Evolutionary conservation across 2,329 filamentous ascomycete genomes (phyloP), one percentile per base, ranked within the genome.

Genomic region (Hypoxylon sp.): DNA sequence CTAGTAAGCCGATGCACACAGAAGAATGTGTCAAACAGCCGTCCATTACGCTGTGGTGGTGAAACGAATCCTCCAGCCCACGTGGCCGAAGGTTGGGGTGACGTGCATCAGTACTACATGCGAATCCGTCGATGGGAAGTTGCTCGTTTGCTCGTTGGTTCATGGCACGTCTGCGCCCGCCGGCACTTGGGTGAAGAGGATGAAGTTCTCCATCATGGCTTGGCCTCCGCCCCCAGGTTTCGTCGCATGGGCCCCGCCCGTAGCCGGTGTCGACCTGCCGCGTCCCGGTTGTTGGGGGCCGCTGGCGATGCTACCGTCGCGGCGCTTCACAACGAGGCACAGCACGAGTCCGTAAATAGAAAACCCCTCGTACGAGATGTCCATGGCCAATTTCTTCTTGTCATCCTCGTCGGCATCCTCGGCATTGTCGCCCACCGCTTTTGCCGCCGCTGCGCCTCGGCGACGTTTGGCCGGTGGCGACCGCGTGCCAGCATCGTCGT

Each of bases 321-420:
- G 86, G 68, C 88, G 89, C 71, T 85, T 87, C 65, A 99, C 87
- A 6, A 99, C 88, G 51, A 99, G 79, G 71, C 92, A 97, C 17
- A 99, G 77, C 35, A 96, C 91, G 62, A 91, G 88, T 7, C 94
- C 91, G 73, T 96, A 96, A 67, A 99, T 97, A 63, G 88, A 90
- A 73, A 97, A 97, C 6, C 94, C 93, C 65, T 97, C 91, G 72
- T 97, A 99, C 9, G 86, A 87, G 17, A 93, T 94, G 55, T 88
- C 87, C 76, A 97, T 83, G 13, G 82, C 83, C 63, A 96, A 75
- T 71, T 97, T 97, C 77, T 99, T 97, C 74, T 97, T 95, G 66
- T 96, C 85, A 49, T 89, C 85, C 7, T 70, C 69, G 12, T 68
- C 68, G 12, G 65, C 65, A 4, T 17, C 57, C 13, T 35, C 55